phyloP scores from a whole-genome alignment of 2,329 filamentous ascomycete species.

The Sarocladiaceae sp. region DNA sequence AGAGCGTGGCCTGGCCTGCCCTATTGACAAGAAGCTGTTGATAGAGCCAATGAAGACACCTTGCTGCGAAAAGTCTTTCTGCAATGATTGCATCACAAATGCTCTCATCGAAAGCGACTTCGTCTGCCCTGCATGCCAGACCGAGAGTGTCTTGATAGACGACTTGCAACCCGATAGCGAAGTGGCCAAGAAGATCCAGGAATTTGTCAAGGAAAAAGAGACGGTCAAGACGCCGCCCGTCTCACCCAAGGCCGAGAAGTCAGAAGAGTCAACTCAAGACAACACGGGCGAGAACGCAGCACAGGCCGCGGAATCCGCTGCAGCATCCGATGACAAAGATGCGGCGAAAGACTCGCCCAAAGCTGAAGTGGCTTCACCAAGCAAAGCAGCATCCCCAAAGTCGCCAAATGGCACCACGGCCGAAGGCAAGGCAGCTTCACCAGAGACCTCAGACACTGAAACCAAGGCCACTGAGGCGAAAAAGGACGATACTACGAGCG shows the following conservation, averaged over 20 bases:
- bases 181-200: conserved; percentile 68
- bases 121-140: conserved; percentile 85
- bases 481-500: too few relatives aligned
- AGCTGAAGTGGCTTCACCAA: conserved; percentile 19
- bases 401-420: conserved; percentile 17
- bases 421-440: not conserved
- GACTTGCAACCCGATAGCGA: conserved; percentile 81
- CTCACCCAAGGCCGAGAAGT: conserved; percentile 23
- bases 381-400: conserved; percentile 19
- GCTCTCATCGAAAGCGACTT: conserved; percentile 98
- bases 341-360: conserved; percentile 16
- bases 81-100: conserved; percentile 99
- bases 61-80: conserved; percentile 97
- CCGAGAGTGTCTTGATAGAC: conserved; percentile 88
- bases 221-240: conserved; percentile 33
- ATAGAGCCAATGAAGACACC: conserved; percentile 98
- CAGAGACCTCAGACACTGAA: not conserved
- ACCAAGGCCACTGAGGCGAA: too few relatives aligned
- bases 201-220: conserved; percentile 58
- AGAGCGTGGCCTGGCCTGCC: conserved; percentile 83
- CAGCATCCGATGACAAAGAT: conserved; percentile 30
- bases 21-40: conserved; percentile 96
- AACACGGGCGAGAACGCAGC: not conserved
- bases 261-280: conserved; percentile 18
- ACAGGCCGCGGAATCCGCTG: conserved; percentile 30